Evolutionary conservation across 2,329 filamentous ascomycete species (phyloP), one percentile per base, ranked within the genome.

Genomic region (Fusarium sp.): DNA sequence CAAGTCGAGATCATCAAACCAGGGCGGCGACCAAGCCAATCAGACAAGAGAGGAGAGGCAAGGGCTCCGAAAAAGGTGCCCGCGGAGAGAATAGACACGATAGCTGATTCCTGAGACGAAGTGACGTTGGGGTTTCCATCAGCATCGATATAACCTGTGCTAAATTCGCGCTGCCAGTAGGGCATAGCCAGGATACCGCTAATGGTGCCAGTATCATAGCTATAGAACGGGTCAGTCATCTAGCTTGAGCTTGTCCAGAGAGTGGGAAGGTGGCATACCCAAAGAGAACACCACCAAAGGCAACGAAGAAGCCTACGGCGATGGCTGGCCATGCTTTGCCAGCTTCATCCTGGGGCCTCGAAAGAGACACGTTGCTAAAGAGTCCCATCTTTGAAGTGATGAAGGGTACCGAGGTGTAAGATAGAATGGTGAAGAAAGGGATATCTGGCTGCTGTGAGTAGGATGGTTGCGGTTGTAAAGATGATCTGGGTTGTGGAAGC

Each of bases 41-140:
- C 92, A 25, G 88, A 89, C 41, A 93, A 75, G 56, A 90, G 84
- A 16, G 89, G 88, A 0, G 88, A 89, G 15, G 79, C 81, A n/a
- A 94, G 85, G 15, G 92, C 88, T 38, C 93, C 93, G 71, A 94
- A 91, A 82, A 94, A 94, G 7, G 92, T 94, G 56, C 92, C 92
- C 14, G 90, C 91, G 0, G 91, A 94, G 21, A 94, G 86, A 73
- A 94, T 94, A 10, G 92, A 93, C 33, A 93, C 91, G 63, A 93
- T 90, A 38, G 89, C 84, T 1, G 91, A 92, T 49, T 88, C 84
- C 65, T 90, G 85, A 0, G 85, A 82, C 1, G 91, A 83, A 4
- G 84, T 85, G 33, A 91, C 69, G 51, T 71, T 76, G 5, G 59
- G 73, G 23, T 78, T 66, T 29, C 73, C 74, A 3, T 78, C 52